Evolutionary conservation across 202 grass and related monocot species (phyloP).

Genomic region (Zizania palustris): DNA sequence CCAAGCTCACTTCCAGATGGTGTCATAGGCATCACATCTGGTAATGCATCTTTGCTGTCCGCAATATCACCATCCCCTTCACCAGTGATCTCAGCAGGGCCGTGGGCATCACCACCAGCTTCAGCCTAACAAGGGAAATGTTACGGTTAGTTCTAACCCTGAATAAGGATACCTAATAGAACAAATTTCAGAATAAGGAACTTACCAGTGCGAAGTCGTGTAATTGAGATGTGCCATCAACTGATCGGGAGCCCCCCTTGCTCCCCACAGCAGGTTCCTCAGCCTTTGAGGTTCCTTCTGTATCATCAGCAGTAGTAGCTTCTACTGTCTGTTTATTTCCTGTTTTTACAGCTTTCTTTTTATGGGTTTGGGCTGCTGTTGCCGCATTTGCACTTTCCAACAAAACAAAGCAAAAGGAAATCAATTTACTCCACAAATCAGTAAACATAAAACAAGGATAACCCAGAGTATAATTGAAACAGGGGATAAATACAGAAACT

Average conservation of each 20-base stretch:
- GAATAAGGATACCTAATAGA: conserved; percentile 9
- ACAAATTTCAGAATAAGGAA: neutral
- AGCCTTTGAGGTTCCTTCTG: conserved; percentile 72
- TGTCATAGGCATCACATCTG: conserved; percentile 57
- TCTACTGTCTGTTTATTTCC: conserved; percentile 42
- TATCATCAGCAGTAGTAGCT: conserved; percentile 46
- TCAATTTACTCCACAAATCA: conserved; percentile 21
- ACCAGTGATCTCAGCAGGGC: conserved; percentile 41
- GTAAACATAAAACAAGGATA: conserved; percentile 1
- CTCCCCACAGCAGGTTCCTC: conserved; percentile 44
- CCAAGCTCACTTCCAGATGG: conserved; percentile 52
- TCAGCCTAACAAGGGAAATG: conserved; percentile 47
- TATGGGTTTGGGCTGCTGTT: conserved; percentile 31
- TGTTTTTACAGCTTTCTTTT: conserved; percentile 54
- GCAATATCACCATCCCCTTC: conserved; percentile 49
- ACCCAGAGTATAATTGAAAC: conserved; percentile 16
- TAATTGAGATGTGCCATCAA: conserved; percentile 48
- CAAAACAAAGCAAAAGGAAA: conserved; percentile 37
- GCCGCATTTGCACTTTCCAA: conserved; percentile 44
- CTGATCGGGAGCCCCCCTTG: conserved; percentile 46
- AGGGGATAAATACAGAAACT: conserved; percentile 30
- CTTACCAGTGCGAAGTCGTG: conserved; percentile 64
- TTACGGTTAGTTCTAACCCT: conserved; percentile 17
- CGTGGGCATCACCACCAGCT: conserved; percentile 50
- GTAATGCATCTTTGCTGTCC: conserved; percentile 38